Conservation (phyloP, 2,329 filamentous ascomycete genomes). For the Arthrobotrys iridis region DNA sequence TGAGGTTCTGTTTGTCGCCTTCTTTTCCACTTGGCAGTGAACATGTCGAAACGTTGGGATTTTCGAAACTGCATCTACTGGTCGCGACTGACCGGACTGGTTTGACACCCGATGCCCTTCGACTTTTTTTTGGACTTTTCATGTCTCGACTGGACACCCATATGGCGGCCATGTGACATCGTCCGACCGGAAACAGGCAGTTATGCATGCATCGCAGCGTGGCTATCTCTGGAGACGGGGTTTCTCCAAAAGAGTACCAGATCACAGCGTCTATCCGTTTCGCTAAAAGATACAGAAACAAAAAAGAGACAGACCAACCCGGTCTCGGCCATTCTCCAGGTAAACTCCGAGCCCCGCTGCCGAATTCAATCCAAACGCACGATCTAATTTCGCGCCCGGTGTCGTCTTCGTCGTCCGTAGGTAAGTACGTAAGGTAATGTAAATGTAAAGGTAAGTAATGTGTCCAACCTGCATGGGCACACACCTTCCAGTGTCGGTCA, state of each 20-base stretch:
- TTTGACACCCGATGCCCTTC: constrained; percentile 12
- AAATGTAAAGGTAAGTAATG: no score
- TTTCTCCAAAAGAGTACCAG: background rate
- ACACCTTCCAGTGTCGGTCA: constrained; percentile 33
- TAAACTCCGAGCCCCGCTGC: constrained; percentile 19
- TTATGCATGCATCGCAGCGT: no score
- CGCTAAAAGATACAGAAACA: no score
- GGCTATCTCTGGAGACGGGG: background rate
- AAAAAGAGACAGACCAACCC: no score
- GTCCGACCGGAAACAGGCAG: constrained; percentile 21
- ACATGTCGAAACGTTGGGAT: constrained; percentile 35
- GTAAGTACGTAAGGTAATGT: no score
- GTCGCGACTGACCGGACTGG: constrained; percentile 4
- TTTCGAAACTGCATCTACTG: constrained; percentile 1
- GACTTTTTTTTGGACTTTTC: background rate
- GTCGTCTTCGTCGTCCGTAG: background rate
- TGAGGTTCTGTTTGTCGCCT: constrained; percentile 37
- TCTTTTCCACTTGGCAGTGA: constrained; percentile 22
- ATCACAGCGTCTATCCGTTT: constrained; percentile 10
- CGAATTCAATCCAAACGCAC: background rate
- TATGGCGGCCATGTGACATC: constrained; percentile 32
- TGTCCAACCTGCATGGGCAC: no score
- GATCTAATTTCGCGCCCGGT: background rate
- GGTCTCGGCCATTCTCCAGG: constrained; percentile 46
- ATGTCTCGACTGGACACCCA: constrained; percentile 21